phyloP scores from a whole-genome alignment of 2,329 filamentous ascomycete genomes.

The Fonsecaea pugnacius region DNA sequence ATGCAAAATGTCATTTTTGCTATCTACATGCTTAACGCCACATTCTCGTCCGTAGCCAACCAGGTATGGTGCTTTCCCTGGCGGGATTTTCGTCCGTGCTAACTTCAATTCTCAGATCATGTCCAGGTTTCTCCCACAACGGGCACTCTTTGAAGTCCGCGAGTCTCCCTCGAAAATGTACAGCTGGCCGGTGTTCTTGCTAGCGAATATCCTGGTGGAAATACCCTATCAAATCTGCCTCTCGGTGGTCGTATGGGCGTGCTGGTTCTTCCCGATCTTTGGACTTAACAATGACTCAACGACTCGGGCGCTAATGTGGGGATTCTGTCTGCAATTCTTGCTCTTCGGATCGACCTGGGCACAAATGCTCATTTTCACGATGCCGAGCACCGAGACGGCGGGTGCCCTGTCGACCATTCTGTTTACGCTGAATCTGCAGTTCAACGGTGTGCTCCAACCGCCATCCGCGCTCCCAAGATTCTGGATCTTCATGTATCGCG shows the following conservation, averaged over 20 bases:
- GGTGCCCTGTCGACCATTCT: conserved; percentile 75
- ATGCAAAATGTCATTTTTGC: conserved; percentile 78
- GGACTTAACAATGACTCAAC: conserved; percentile 60
- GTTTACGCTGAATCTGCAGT: conserved; percentile 74
- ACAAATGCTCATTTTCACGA: conserved; percentile 78
- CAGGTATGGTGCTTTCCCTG: conserved; percentile 48
- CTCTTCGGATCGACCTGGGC: conserved; percentile 74
- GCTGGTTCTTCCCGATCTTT: conserved; percentile 75
- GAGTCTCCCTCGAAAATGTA: conserved; percentile 75
- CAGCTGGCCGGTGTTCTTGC: conserved; percentile 73
- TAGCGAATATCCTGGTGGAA: conserved; percentile 70
- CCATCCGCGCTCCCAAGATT: conserved; percentile 66
- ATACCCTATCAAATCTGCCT: conserved; percentile 69
- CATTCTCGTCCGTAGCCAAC: conserved; percentile 60
- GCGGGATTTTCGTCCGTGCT: conserved; percentile 54
- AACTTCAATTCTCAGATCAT: conserved; percentile 54
- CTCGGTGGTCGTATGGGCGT: conserved; percentile 67
- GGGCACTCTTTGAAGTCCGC: conserved; percentile 68
- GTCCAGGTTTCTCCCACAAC: conserved; percentile 70
- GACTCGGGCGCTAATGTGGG: conserved; percentile 47
- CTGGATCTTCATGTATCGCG: conserved; percentile 80
- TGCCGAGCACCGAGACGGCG: conserved; percentile 67
- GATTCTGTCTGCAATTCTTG: conserved; percentile 73
- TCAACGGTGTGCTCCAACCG: conserved; percentile 71
- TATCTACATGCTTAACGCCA: conserved; percentile 66